These are phyloP conservation scores for Apiospora pterosperma DNA, from an alignment of 2,329 filamentous ascomycete genomes.

Conservation along the genomic window DNA sequence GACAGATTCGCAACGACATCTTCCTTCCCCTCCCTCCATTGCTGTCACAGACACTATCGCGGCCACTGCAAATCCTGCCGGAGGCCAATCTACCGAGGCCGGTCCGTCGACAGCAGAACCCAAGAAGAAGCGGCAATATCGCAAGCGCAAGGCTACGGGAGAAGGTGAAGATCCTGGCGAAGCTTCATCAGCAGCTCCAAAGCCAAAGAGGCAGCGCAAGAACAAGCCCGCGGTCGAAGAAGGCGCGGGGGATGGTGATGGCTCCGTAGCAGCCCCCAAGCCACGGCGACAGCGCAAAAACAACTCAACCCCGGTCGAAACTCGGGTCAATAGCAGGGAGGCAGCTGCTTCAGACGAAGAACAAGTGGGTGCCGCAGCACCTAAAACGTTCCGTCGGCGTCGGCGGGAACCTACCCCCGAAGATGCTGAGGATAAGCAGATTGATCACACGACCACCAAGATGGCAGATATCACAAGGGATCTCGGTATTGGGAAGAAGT, in stretches of 20 bases:
- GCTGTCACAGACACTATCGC: neutral
- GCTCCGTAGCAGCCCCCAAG: conserved; percentile 22
- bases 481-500: conserved; percentile 69
- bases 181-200: conserved; percentile 18
- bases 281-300: conserved; percentile 25
- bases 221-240: conserved; percentile 8
- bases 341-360: conserved; percentile 20
- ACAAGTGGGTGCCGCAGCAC: conserved; percentile 16
- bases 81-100: neutral
- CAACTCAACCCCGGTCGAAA: conserved; percentile 11
- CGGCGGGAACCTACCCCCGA: conserved; percentile 56
- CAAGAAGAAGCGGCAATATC: conserved; percentile 19
- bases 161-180: conserved; percentile 11
- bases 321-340: conserved; percentile 11
- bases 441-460: conserved; percentile 64
- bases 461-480: conserved; percentile 73
- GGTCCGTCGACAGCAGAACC: neutral
- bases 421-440: conserved; percentile 57
- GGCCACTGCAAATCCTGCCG: neutral
- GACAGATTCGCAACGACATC: neutral
- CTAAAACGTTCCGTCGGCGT: conserved; percentile 22
- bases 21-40: neutral
- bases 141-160: conserved; percentile 21
- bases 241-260: neutral
- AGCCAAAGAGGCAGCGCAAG: conserved; percentile 28